Conservation (phyloP, 2,329 filamentous ascomycete genomes). For the Bisporella sp. region DNA sequence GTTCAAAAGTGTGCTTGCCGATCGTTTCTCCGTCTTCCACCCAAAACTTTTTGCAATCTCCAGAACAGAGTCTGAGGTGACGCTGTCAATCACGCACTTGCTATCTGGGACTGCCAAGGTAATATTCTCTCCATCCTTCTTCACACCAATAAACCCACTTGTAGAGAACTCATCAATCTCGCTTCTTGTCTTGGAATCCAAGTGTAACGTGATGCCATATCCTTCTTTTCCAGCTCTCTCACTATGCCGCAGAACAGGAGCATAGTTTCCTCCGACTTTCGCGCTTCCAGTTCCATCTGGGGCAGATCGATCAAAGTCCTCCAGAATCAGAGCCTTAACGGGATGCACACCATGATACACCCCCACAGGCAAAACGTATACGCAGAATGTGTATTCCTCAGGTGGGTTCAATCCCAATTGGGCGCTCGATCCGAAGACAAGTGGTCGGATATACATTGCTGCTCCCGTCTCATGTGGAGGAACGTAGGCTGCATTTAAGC, state of each 20-base stretch:
- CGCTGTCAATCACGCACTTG: slow-evolving; percentile 77
- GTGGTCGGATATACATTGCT: slow-evolving; percentile 85
- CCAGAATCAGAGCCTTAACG: slow-evolving; percentile 80
- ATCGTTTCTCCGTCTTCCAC: slow-evolving; percentile 74
- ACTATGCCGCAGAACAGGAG: slow-evolving; percentile 81
- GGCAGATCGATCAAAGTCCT: slow-evolving; percentile 91
- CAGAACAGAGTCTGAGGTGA: slow-evolving; percentile 74
- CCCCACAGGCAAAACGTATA: slow-evolving; percentile 86
- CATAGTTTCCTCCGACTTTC: slow-evolving; percentile 97
- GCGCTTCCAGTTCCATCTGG: slow-evolving; percentile 83
- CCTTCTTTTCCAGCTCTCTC: slow-evolving; percentile 73
- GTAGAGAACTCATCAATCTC: slow-evolving; percentile 97
- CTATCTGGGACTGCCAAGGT: slow-evolving; percentile 76
- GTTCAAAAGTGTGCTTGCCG: slow-evolving; percentile 39
- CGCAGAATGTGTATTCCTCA: slow-evolving; percentile 85
- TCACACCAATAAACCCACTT: slow-evolving; percentile 81
- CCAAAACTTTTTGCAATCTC: slow-evolving; percentile 71
- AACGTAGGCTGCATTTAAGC: slow-evolving; percentile 83
- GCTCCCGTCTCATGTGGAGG: slow-evolving; percentile 84
- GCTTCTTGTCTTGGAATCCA: slow-evolving; percentile 76
- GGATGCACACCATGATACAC: slow-evolving; percentile 89
- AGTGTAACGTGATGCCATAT: slow-evolving; percentile 89
- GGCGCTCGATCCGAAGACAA: slow-evolving; percentile 80
- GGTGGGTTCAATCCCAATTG: slow-evolving; percentile 82
- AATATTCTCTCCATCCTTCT: slow-evolving; percentile 37